Evolutionary conservation across 2,329 filamentous ascomycete genomes (phyloP).

Genomic region (Tympanopsis confertula): DNA sequence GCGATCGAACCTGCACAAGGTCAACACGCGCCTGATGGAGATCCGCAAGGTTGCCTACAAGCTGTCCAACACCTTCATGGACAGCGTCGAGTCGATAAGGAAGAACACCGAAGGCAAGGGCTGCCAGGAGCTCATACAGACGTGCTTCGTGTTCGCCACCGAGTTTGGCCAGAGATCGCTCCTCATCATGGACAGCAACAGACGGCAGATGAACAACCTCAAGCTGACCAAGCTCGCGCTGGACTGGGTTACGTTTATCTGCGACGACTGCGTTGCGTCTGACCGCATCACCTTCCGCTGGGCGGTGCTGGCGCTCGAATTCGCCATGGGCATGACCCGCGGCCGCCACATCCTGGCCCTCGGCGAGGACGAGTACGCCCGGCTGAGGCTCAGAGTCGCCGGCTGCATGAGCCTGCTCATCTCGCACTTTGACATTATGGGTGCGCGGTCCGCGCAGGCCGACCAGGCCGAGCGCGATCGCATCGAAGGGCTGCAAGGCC

Average conservation of each 20-base stretch:
- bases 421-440: constrained; percentile 98
- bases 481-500: constrained; percentile 67
- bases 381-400: constrained; percentile 75
- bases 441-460: constrained; percentile 81
- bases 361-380: constrained; percentile 75
- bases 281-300: constrained; percentile 95
- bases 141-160: constrained; percentile 96
- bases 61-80: constrained; percentile 95
- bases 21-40: constrained; percentile 81
- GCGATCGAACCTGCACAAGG: constrained; percentile 82
- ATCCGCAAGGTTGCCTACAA: constrained; percentile 94
- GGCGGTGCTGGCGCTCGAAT: constrained; percentile 90
- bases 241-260: constrained; percentile 97
- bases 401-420: constrained; percentile 96
- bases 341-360: constrained; percentile 88
- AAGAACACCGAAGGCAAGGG: constrained; percentile 74
- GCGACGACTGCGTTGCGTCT: constrained; percentile 86
- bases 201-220: constrained; percentile 92
- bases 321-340: constrained; percentile 92
- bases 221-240: constrained; percentile 86
- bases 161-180: constrained; percentile 94
- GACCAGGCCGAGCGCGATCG: constrained; percentile 88
- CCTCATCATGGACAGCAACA: constrained; percentile 89
- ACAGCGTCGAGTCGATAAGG: constrained; percentile 87
- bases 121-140: constrained; percentile 92